Evolutionary conservation across 169 alveolate species (phyloP).

Genomic region (Plasmodium relictum): DNA sequence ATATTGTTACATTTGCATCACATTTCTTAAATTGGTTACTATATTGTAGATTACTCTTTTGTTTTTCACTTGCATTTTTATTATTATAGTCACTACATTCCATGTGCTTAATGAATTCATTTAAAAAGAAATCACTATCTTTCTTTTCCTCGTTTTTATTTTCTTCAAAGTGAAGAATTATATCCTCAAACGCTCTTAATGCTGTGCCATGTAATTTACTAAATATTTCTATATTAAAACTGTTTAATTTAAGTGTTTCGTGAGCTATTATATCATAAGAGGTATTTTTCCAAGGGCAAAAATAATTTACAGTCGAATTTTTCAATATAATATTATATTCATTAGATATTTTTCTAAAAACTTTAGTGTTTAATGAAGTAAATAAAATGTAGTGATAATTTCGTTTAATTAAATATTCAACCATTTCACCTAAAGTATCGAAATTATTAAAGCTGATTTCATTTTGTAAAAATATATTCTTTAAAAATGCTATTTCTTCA

Average conservation of each 20-base stretch:
- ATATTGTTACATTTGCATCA: constrained; percentile 1
- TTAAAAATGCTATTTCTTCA: constrained; percentile 74
- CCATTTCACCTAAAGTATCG: constrained; percentile 49
- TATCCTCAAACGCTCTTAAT: constrained; percentile 32
- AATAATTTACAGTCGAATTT: constrained; percentile 73
- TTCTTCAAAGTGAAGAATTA: constrained; percentile 33
- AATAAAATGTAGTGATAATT: constrained; percentile 72
- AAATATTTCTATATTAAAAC: constrained; percentile 48
- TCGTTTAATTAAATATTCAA: constrained; percentile 58
- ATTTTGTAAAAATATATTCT: constrained; percentile 57
- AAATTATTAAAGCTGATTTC: constrained; percentile 48
- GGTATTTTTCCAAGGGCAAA: constrained; percentile 54
- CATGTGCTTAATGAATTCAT: constrained; percentile 33
- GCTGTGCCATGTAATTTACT: constrained; percentile 60
- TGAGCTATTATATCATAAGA: constrained; percentile 73
- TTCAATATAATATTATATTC: constrained; percentile 61
- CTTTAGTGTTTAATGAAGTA: constrained; percentile 56
- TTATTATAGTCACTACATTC: constrained; percentile 14
- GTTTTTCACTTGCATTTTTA: constrained; percentile 32
- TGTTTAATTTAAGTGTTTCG: constrained; percentile 36
- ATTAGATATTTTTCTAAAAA: constrained; percentile 68
- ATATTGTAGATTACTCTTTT: background rate
- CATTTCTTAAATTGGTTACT: constrained; percentile 13
- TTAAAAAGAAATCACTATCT: constrained; percentile 15
- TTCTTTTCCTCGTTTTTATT: constrained; percentile 5